Evolutionary conservation across 2,329 filamentous ascomycete genomes (phyloP), one percentile per base, ranked within the genome.

Genomic region (Neonectria hederae): DNA sequence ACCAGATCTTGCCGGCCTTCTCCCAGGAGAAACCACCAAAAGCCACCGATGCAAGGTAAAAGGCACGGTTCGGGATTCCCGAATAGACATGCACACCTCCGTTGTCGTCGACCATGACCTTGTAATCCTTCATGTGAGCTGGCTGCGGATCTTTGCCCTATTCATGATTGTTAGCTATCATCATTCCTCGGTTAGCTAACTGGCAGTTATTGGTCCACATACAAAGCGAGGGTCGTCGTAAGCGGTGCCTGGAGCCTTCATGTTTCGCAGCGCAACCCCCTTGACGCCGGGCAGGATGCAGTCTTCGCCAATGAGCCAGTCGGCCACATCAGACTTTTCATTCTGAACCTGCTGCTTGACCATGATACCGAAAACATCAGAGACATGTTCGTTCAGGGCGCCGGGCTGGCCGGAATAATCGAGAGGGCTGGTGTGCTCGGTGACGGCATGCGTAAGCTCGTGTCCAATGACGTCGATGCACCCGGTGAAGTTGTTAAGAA

Each of bases 331-430:
- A 1, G 83, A 77, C 10, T 76, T 80, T 68, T 83, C 79, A 22
- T 84, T 65, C 57, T 85, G 78, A 9, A 80, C 78, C 67, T 80
- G 81, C 74, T 88, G 86, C 78, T 87, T 86, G 63, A 85, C 76
- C 83, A 88, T 87, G 74, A 84, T 82, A 62, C 84, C 86, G 68
- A 87, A 87, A 1, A 83, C 83, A 67, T 88, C 86, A 0, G 85
- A 83, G 32, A 87, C 69, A 66, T 85, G 83, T 74, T 88, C 86
- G 63, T 88, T 88, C 42, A 88, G 77, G 14, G 85, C 85, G 19
- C 86, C 86, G 14, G 82, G 76, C 72, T 88, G 83, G 40, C 78
- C 81, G n/a, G 74, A 68, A 70, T 88, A 88, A 54, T 82, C 76
- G 9, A 88, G 80, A 1, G 81, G 80, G 11, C 80, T 81, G 3